Evolutionary conservation across 2,329 filamentous ascomycete species (phyloP).

Genomic region (Talaromyces sp.): DNA sequence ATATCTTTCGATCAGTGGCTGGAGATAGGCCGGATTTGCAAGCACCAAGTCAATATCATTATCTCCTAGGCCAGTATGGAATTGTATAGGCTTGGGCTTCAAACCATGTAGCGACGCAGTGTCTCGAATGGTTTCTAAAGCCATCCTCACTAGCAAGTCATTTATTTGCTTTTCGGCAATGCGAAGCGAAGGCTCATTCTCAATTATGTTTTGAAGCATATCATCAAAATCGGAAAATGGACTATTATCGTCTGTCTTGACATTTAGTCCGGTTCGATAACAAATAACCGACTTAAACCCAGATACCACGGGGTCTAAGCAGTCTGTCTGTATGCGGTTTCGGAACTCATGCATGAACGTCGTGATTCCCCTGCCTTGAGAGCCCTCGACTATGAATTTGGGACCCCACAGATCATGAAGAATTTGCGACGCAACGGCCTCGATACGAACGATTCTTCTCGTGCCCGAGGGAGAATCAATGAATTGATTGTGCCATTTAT

Average conservation of each 20-base stretch:
- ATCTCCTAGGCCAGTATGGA: constrained; percentile 80
- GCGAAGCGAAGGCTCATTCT: constrained; percentile 30
- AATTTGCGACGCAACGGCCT: constrained; percentile 65
- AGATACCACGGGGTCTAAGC: constrained; percentile 65
- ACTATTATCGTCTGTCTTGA: constrained; percentile 47
- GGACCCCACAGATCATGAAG: constrained; percentile 46
- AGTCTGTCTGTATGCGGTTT: constrained; percentile 51
- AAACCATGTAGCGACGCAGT: constrained; percentile 30
- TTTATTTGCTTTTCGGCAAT: constrained; percentile 65
- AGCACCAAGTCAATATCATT: constrained; percentile 68
- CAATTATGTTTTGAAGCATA: constrained; percentile 29
- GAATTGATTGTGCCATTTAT: constrained; percentile 64
- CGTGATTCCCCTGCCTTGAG: constrained; percentile 23
- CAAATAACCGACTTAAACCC: constrained; percentile 83
- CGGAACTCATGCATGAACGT: constrained; percentile 35
- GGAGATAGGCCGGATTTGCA: constrained; percentile 72
- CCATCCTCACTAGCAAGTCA: constrained; percentile 64
- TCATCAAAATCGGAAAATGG: constrained; percentile 17
- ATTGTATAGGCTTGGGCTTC: constrained; percentile 70
- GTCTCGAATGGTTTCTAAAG: constrained; percentile 57
- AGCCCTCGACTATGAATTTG: background rate
- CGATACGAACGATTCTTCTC: constrained; percentile 74
- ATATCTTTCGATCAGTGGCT: constrained; percentile 68
- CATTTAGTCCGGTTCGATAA: constrained; percentile 70
- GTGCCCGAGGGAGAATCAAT: constrained; percentile 54